A percentile compares a stretch with the other conserved stretches of the same genome.
phyloP scores from a whole-genome alignment of 345 rosid genomes.

The Kernera saxatilis region DNA sequence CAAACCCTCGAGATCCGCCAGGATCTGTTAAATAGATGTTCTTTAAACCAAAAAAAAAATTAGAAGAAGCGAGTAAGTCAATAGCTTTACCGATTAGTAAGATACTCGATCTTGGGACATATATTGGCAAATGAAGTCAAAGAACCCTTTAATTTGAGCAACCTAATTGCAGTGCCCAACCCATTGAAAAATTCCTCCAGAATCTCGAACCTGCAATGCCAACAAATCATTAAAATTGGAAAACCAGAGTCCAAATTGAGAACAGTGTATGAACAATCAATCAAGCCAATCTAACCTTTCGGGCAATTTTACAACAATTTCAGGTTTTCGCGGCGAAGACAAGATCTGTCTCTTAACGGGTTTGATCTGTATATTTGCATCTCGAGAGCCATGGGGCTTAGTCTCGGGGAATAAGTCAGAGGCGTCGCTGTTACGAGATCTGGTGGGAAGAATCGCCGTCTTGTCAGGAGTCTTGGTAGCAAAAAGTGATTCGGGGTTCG shows the following conservation, averaged over 20 bases:
- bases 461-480: conserved; percentile 47
- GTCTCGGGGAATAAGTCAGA: conserved; percentile 18
- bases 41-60: not conserved
- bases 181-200: conserved; percentile 53
- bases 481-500: conserved; percentile 10
- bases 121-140: conserved; percentile 51
- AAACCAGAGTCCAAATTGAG: not conserved
- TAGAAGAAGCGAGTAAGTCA: not conserved
- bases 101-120: conserved; percentile 50
- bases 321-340: conserved; percentile 20
- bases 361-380: conserved; percentile 13
- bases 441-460: conserved; percentile 25
- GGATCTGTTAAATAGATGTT: not conserved
- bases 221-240: not conserved
- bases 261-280: not conserved
- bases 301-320: conserved; percentile 27
- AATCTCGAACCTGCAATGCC: conserved; percentile 42
- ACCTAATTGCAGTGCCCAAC: conserved; percentile 55
- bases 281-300: conserved; percentile 32
- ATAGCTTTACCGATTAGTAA: conserved; percentile 61
- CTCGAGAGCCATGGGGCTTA: conserved; percentile 1
- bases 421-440: conserved; percentile 35
- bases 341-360: conserved; percentile 44
- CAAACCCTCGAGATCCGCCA: not conserved
- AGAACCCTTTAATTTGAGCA: conserved; percentile 54